Evolutionary conservation across 257 asterid genomes (phyloP).

Genomic region (Leptodermis oblonga): DNA sequence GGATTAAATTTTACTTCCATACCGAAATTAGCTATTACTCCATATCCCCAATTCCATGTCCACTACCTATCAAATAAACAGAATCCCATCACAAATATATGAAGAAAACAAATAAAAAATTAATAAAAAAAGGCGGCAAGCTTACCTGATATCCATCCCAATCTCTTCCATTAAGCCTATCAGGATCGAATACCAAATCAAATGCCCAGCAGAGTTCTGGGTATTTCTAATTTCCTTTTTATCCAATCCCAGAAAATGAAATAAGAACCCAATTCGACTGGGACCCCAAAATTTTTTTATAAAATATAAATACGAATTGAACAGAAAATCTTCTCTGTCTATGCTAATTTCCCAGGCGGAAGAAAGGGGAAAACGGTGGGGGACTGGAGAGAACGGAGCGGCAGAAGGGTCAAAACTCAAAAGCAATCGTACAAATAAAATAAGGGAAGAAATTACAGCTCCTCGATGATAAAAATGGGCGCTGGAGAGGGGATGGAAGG

Average conservation of each 20-base stretch:
- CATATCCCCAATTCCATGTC: neutral
- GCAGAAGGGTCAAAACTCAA: constrained; percentile 7
- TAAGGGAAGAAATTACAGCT: neutral
- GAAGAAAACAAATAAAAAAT: neutral
- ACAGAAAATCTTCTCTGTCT: neutral
- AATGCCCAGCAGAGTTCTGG: constrained; percentile 4
- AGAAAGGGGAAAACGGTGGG: neutral
- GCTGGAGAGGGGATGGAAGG: constrained; percentile 6
- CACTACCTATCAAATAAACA: neutral
- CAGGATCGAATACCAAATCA: constrained; percentile 5
- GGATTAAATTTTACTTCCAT: neutral
- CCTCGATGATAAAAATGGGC: constrained; percentile 4
- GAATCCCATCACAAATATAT: neutral
- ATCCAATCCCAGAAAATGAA: neutral
- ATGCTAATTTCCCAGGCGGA: neutral
- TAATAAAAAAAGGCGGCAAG: constrained; percentile 9
- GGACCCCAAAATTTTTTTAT: neutral
- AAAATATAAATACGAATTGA: neutral
- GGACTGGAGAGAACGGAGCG: neutral
- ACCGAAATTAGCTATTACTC: neutral
- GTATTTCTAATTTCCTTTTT: neutral
- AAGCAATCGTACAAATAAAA: too few species aligned
- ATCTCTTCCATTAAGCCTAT: constrained; percentile 31
- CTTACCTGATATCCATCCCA: constrained; percentile 45
- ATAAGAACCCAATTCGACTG: neutral